Evolutionary conservation across 176 grass and related monocot genomes (phyloP), one percentile per base, ranked within the genome.

Genomic region (Oryza rufipogon): DNA sequence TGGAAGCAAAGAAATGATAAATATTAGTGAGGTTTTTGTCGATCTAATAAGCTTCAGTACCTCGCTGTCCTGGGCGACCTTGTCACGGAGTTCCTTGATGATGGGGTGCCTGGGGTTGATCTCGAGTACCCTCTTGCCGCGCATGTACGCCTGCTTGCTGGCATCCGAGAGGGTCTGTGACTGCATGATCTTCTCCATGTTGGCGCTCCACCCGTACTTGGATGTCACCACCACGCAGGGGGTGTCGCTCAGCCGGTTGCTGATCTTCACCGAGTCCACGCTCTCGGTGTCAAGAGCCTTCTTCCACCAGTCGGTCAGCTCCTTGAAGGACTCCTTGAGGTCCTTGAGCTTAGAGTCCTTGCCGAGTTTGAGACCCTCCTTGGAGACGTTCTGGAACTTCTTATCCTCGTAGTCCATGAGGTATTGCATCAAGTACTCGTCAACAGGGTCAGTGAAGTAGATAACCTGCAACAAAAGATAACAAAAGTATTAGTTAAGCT

Each of bases 111-210:
- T 81, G 3, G 96, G 91, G 75, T 98, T 98, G 78, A 98, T 95
- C 89, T 98, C 96, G 2, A 98, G 93, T 7, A 95, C 93, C 17
- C 96, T 81, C 80, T 98, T 98, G 46, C 96, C 96, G 0, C 90
- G 87, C 96, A 98, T 98, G 71, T 95, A 95, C 2, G 96, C 96
- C 76, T 98, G 91, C 78, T 95, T 98, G 82, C 81, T 98, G 12
- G 90, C 74, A 79, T 95, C 96, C 0, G 91, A 93, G 0, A 98
- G 87, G 46, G 96, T 93, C 38, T 98, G 96, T 0, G 93, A 80
- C 83, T 95, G 93, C 96, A 98, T 98, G 85, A 95, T 98, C 91
- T 98, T 98, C 89, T 98, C 93, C 96, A 98, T 98, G 83, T 98
- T 98, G 23, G 96, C 77, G 46, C 96, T 98, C 96, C 96, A 98